Base-by-base conservation (phyloP, 768 basidiomycete species). In the Suillus subalutaceus region DNA sequence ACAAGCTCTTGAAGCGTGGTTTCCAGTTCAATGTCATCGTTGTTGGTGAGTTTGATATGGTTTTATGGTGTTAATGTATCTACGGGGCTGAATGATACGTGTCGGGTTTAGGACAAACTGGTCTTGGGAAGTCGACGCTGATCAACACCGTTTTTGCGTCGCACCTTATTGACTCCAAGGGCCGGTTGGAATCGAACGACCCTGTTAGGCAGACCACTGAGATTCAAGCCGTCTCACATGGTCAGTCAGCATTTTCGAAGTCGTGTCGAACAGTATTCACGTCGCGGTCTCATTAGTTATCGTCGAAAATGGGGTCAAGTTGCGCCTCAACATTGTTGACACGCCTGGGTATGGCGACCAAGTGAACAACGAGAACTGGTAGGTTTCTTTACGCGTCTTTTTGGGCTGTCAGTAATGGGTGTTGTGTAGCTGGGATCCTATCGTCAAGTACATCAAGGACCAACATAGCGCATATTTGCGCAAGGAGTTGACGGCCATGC, bases 11-110 rank as follows among this genome's bases (percentile, higher is more conserved):
- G 82, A 98, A 98, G 83, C 90, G 97, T 69, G 97, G 97, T 67
- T 99, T 99, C 86, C 94, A 98, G 84, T 99, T 99, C 88, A 99
- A 98, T 75, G 92, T 97, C 67, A 98, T 99, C 75, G 92, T 94
- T 68, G 97, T 91, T 72, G 97, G 96, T 96, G 71, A 73, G 91
- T 86, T 62, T 57, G 30, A 16, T 32, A 30, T 64, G 44, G 2
- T 3, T 30, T 18, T 41, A 16, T 23, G 60, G 18, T 59, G 16
- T 30, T 38, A n/a, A 41, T 41, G 32, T 37, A 32, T 20, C 4
- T 15, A 46, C 37, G 26, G 1, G 26, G 56, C 48, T 63, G 65
- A 58, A n/a, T 32, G 9, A 23, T 56, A 4, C 35, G 5, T 64
- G 56, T 55, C 37, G 12, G 62, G 38, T 63, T 50, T 69, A 97